phyloP scores from a whole-genome alignment of 176 grass and related monocot species.

The Puccinellia tenuiflora region DNA sequence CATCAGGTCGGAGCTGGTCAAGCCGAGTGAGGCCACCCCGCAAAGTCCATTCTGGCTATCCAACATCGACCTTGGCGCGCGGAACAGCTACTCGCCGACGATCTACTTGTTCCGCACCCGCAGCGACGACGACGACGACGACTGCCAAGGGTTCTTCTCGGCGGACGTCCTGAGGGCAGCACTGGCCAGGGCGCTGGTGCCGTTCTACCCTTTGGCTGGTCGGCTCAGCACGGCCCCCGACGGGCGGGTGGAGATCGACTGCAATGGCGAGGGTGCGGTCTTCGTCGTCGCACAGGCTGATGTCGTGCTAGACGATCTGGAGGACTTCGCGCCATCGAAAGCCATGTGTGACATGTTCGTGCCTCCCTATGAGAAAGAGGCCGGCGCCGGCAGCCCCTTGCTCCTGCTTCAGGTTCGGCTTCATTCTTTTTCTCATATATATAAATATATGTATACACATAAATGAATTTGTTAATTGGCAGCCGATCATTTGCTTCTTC shows the following conservation, averaged over 20 bases:
- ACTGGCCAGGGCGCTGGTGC: background rate
- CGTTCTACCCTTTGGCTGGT: too few species aligned
- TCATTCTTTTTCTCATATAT: background rate
- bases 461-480: background rate
- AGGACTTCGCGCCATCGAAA: slow-evolving; percentile 23
- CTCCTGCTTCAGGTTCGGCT: slow-evolving; percentile 38
- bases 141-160: slow-evolving; percentile 21
- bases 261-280: too few species aligned
- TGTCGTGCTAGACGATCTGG: background rate
- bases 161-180: slow-evolving; percentile 22
- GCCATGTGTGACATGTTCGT: slow-evolving; percentile 37
- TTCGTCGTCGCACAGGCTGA: too few species aligned
- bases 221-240: too few species aligned
- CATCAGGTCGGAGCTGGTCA: slow-evolving; percentile 38
- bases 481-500: background rate
- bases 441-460: too few species aligned
- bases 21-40: slow-evolving; percentile 37
- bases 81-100: slow-evolving; percentile 34
- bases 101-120: slow-evolving; percentile 44
- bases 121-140: background rate
- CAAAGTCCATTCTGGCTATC: slow-evolving; percentile 45
- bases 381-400: background rate
- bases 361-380: background rate
- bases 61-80: slow-evolving; percentile 50
- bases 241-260: slow-evolving; percentile 32